Percentiles rank a stretch among this genome's conserved stretches.
Evolutionary conservation across 2,329 filamentous ascomycete species (phyloP).

Genomic region (Alternaria hordeiaustralica): DNA sequence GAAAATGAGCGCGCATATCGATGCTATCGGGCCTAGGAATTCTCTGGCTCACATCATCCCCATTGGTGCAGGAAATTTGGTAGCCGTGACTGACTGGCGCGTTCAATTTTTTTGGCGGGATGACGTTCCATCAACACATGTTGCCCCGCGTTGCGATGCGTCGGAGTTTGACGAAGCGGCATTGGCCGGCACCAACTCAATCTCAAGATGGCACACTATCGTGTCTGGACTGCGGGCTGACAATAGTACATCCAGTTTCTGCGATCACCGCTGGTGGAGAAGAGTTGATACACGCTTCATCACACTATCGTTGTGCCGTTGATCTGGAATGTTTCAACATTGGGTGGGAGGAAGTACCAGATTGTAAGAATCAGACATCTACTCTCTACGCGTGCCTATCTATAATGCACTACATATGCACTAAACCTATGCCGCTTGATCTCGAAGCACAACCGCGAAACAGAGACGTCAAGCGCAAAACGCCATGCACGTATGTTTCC

Average conservation of each 20-base stretch:
- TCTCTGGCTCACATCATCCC: neutral
- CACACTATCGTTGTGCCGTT: neutral
- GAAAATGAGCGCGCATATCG: neutral
- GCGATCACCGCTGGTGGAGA: neutral
- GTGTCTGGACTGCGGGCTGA: neutral
- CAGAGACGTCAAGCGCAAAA: neutral
- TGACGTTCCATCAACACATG: conserved; percentile 2
- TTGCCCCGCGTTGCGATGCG: conserved; percentile 1
- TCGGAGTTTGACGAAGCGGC: neutral
- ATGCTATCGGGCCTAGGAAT: neutral
- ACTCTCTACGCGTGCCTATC: neutral
- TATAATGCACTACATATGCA: neutral
- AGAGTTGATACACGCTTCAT: neutral
- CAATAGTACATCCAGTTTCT: too few species aligned
- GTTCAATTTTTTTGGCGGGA: neutral
- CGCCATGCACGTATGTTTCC: neutral
- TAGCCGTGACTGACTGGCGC: neutral
- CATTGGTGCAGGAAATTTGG: neutral
- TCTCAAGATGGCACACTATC: neutral
- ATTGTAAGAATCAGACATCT: neutral
- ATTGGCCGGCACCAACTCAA: neutral
- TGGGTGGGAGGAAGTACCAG: neutral
- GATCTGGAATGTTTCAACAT: neutral
- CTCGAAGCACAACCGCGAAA: neutral
- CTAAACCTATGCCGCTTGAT: neutral